A percentile compares a stretch with the other conserved stretches of the same genome.
Evolutionary conservation across 2,329 filamentous ascomycete genomes (phyloP).

Genomic region (Beauveria scarabaeidicola): DNA sequence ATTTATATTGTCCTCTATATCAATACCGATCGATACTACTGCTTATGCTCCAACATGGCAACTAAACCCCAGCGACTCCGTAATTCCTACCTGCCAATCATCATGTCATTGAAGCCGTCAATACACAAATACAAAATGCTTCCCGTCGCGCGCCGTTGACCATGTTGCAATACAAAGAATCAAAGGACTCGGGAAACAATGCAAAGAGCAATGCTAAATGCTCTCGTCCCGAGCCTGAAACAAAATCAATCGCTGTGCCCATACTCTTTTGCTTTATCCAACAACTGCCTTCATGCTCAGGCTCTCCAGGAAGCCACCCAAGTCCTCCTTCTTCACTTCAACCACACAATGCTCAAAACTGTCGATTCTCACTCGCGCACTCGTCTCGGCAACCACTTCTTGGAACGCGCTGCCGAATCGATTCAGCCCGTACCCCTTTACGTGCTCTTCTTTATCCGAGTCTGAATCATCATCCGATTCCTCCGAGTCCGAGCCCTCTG

Average conservation of each 20-base stretch:
- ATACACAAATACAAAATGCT: neutral
- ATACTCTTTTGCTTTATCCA: slow-evolving; percentile 30
- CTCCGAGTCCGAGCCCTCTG: slow-evolving; percentile 31
- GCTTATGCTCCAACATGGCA: neutral
- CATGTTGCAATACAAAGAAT: neutral
- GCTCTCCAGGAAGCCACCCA: slow-evolving; percentile 82
- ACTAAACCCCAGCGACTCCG: neutral
- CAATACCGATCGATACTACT: slow-evolving; percentile 2
- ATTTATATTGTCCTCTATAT: slow-evolving; percentile 1
- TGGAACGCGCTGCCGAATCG: slow-evolving; percentile 93
- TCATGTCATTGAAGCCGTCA: neutral
- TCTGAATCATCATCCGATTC: slow-evolving; percentile 43
- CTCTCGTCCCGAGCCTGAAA: neutral
- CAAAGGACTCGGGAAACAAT: neutral
- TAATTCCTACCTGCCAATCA: neutral
- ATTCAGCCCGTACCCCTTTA: slow-evolving; percentile 69
- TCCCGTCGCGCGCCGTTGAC: neutral
- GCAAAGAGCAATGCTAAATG: neutral
- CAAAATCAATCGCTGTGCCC: slow-evolving; percentile 7
- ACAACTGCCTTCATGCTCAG: slow-evolving; percentile 86
- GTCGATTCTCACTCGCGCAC: slow-evolving; percentile 81
- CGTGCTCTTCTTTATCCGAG: slow-evolving; percentile 43
- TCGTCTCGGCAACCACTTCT: slow-evolving; percentile 87
- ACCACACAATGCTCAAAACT: slow-evolving; percentile 97
- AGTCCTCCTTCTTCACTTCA: slow-evolving; percentile 93